Evolutionary conservation across 495 filamentous ascomycete species (phyloP), one percentile per base, ranked within the genome.

Genomic region (Filosporella fistucella): DNA sequence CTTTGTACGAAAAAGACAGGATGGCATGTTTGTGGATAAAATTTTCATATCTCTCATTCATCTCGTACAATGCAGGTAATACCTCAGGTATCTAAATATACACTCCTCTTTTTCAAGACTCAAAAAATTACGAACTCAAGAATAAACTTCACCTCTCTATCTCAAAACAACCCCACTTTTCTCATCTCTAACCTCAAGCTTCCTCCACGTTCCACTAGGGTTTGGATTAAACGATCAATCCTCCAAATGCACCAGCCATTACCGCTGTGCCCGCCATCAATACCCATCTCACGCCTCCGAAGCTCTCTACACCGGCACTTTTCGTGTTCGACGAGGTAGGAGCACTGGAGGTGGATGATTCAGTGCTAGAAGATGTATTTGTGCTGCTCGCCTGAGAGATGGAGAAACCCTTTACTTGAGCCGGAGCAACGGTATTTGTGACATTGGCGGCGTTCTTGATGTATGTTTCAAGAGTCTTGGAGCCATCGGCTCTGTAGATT

Each of bases 381-480:
- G 20, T 25, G n/a, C 38, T 30, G 5, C 12, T 20, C 4, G 20
- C 36, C n/a, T 13, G 32, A 4, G 18, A 21, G 24, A 57, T 11
- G 21, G 26, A 23, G 3, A 49, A 49, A 3, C 55, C 55, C 36
- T 57, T 45, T 3, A 54, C 49, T n/a, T 38, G 43, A 14, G 49
- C n/a, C 17, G 49, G 52, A 14, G 48, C 43, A 11, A 24, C 42
- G 32, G 49, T 50, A 35, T 28, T 56, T 12, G 29, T 44, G 9
- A 39, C 51, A 22, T 51, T 62, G 14, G 59, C 54, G 24, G 63
- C 63, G 13, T 59, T 55, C 6, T 51, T 35, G 22, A 54, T 61
- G 53, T 66, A 70, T 10, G 47, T 56, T 5, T 37, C 56, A 16
- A 70, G 56, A 5, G 58, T 68, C 38, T 68, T 52, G 25, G 54